Conservation (phyloP, 257 asterid species). For the Osmanthus fragrans region DNA sequence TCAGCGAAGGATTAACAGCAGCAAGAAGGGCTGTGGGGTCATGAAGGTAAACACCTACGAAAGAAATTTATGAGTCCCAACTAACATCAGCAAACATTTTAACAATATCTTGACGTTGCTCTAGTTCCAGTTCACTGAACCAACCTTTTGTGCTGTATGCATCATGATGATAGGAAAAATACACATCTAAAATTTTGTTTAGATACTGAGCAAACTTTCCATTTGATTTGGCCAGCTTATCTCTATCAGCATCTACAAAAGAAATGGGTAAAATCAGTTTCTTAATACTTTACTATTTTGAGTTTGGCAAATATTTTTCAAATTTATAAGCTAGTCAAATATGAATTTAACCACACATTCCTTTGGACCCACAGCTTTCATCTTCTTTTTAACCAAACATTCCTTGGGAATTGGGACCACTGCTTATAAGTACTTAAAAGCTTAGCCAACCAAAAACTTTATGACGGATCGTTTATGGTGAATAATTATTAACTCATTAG, state of each 20-base stretch:
- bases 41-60: slow-evolving; percentile 91
- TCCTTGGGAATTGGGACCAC: too few relatives aligned
- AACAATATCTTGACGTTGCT: slow-evolving; percentile 1
- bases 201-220: slow-evolving; percentile 78
- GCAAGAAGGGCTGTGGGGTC: slow-evolving; percentile 92
- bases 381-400: too few relatives aligned
- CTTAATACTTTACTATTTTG: too few relatives aligned
- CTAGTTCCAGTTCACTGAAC: slow-evolving; percentile 17
- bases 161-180: slow-evolving; percentile 79
- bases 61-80: slow-evolving; percentile 13
- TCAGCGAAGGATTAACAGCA: slow-evolving; percentile 82
- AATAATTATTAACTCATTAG: too few relatives aligned
- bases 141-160: slow-evolving; percentile 86
- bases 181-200: slow-evolving; percentile 78
- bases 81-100: slow-evolving; percentile 9
- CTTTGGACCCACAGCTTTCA: too few relatives aligned
- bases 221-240: slow-evolving; percentile 59
- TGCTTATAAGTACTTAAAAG: too few relatives aligned
- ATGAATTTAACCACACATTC: too few relatives aligned
- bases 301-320: too few relatives aligned
- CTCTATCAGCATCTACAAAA: slow-evolving; percentile 69
- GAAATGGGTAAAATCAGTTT: background rate
- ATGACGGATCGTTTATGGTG: too few relatives aligned
- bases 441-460: too few relatives aligned
- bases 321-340: too few relatives aligned